Evolutionary conservation across 2,329 filamentous ascomycete genomes (phyloP), one percentile per base, ranked within the genome.

Genomic region (Remersonia thermophila): DNA sequence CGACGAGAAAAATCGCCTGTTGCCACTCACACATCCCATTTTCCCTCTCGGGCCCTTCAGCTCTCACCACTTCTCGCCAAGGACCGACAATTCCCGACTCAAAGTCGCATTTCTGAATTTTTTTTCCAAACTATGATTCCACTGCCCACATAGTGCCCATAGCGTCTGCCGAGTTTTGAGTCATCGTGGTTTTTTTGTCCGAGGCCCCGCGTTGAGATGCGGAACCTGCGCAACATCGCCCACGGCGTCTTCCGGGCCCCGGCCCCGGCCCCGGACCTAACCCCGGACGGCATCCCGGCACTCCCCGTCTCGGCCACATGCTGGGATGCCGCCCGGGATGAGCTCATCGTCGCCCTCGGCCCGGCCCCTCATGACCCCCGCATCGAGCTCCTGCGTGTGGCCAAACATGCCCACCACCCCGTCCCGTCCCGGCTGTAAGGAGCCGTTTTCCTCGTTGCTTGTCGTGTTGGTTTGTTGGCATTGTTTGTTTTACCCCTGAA

Each of bases 301-400:
- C 58, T 68, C 44, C 67, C 73, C 42, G 66, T 91, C 51, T 80
- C 83, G 36, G 80, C 85, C 20, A 75, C 79, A 38, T 81, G 85
- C 52, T 96, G 89, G 89, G 86, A 96, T 61, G 71, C 80, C 33
- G 70, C 77, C 42, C 77, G 73, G 45, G 81, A 91, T 57, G 75
- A 83, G 42, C 60, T 91, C 36, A 69, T 98, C 50, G 87, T 81
- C 61, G 78, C 84, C 36, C 80, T 89, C 65, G 89, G 91, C 7
- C 91, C 89, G 44, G 79, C 77, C 3, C 65, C 73, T 54, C 65
- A 71, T 48, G 76, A 75, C 55, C 66, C 79, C 38, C 66, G 77
- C 35, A 82, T 98, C 49, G 80, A 89, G 57, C 68, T 96, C 41
- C 55, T 71, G 32, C 67, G 73, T 43, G 51, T 77, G 32, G 55